phyloP scores from a whole-genome alignment of 805 yeast genomes.

The Candida ponderosae region DNA sequence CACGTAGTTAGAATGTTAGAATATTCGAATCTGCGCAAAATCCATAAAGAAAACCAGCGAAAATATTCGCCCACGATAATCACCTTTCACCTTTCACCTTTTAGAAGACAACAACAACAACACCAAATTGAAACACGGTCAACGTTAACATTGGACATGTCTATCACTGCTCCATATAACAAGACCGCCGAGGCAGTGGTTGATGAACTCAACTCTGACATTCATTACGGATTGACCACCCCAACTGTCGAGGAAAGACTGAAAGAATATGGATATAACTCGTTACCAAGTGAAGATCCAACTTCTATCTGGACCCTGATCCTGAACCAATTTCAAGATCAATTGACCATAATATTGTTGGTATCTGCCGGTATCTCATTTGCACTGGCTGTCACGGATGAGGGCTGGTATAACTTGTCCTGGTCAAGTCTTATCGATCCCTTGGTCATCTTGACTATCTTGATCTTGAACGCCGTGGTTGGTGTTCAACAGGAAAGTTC shows the following conservation, averaged over 20 bases:
- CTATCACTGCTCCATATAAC: constrained; percentile 7
- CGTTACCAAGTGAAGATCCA: constrained; percentile 27
- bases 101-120: too few relatives aligned
- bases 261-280: constrained; percentile 14
- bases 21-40: too few relatives aligned
- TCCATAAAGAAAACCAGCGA: too few relatives aligned
- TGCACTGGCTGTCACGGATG: constrained; percentile 19
- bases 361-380: constrained; percentile 27
- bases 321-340: constrained; percentile 29
- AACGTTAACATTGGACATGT: too few relatives aligned
- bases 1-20: too few relatives aligned
- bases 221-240: constrained; percentile 9
- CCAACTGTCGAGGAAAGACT: constrained; percentile 9
- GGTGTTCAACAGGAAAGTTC: constrained; percentile 43
- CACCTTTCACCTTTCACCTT: too few relatives aligned
- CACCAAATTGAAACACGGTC: too few relatives aligned
- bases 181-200: constrained; percentile 6
- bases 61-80: too few relatives aligned
- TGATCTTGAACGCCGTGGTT: constrained; percentile 36
- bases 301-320: constrained; percentile 27
- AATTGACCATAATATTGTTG: constrained; percentile 24
- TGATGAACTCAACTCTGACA: constrained; percentile 7
- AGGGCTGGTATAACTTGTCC: constrained; percentile 19
- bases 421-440: constrained; percentile 27
- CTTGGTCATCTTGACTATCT: constrained; percentile 36